Evolutionary conservation across 306 rosid genomes (phyloP), one percentile per base, ranked within the genome.

Genomic region (Ziziphus jujuba): DNA sequence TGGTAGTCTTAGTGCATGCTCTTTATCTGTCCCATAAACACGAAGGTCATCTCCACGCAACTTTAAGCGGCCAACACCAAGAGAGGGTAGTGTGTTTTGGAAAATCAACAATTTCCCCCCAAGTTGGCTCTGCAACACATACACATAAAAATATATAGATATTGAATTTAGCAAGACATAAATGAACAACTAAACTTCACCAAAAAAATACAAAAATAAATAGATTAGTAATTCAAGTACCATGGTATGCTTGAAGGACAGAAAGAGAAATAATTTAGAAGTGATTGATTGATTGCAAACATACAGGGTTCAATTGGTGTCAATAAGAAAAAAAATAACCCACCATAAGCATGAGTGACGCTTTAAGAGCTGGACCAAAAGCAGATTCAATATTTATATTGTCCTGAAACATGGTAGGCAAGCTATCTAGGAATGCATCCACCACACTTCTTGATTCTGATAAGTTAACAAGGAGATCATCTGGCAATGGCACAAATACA

Each of bases 361-460:
- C 92, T 75, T 90, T 95, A 58, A 95, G 92, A 68, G 99, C 91
- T 4, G 99, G 99, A 67, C 99, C 99, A 62, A 95, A 91, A 72
- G 97, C 96, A 66, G 99, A 95, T 82, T 95, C 99, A 76, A 95
- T 63, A 80, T 95, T 95, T 66, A 76, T 69, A 65, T 95, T 95
- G 79, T 88, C 96, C 75, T 81, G 89, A 74, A 95, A 95, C 99
- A 95, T 90, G 72, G 96, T 80, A 5, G 99, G 97, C 81, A 95
- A 81, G 86, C 92, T 88, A 79, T 95, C 99, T 43, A 90, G 91
- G 82, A 95, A 95, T 69, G 84, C 49, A 76, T 95, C 97, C 69
- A 90, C 99, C 66, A 95, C 99, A 75, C 77, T 79, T 87, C 92
- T 90, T 65, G 99, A 95, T 85, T 95, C 99, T 40, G 99, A 95